phyloP scores from a whole-genome alignment of 768 basidiomycete genomes.

The Leucogyrophana mollusca region DNA sequence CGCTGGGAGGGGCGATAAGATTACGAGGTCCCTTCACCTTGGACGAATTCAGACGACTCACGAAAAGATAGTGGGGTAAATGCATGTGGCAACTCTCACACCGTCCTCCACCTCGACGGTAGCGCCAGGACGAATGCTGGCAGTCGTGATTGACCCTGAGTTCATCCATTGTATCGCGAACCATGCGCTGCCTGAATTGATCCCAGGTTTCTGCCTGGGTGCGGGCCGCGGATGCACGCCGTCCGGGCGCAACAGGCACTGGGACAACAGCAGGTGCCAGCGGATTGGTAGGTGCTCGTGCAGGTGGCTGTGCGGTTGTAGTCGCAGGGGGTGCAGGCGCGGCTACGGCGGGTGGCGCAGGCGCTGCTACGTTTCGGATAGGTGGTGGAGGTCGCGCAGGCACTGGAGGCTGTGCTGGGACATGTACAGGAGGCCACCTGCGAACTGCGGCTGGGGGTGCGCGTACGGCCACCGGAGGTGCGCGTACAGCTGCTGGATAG shows the following conservation, averaged over 20 bases:
- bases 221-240: too few species aligned
- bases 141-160: slow-evolving; percentile 59
- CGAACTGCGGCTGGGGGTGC: too few species aligned
- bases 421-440: too few species aligned
- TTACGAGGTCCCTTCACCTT: neutral
- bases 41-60: slow-evolving; percentile 30
- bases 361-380: too few species aligned
- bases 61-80: slow-evolving; percentile 47
- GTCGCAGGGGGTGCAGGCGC: neutral
- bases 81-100: slow-evolving; percentile 46
- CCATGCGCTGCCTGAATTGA: slow-evolving; percentile 17
- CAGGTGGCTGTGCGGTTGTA: neutral
- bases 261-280: neutral
- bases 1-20: slow-evolving; percentile 18
- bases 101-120: slow-evolving; percentile 37
- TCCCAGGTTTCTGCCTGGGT: too few species aligned
- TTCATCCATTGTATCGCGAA: slow-evolving; percentile 32
- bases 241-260: too few species aligned
- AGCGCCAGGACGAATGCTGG: slow-evolving; percentile 40
- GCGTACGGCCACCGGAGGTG: too few species aligned
- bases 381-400: too few species aligned
- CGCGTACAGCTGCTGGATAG: too few species aligned
- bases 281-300: neutral
- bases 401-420: too few species aligned
- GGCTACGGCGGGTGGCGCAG: neutral